These are phyloP conservation scores for Nannochloropsis oceanica DNA, from an alignment of 108 stramenopile species.

Conservation along the genomic window DNA sequence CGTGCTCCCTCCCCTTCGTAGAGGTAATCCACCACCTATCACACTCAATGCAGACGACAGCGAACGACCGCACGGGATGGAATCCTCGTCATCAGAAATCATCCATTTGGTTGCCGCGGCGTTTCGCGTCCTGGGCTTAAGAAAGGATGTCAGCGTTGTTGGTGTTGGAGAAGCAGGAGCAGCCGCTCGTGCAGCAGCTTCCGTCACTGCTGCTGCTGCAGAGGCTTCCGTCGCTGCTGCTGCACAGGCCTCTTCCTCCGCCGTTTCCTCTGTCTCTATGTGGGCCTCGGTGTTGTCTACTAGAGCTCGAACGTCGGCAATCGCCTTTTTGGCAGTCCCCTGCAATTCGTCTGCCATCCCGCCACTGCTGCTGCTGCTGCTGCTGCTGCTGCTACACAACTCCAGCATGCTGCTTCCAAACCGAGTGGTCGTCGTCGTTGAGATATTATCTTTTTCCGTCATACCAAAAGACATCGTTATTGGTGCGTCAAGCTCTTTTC, in stretches of 20 bases:
- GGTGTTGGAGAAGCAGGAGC: too few relatives aligned
- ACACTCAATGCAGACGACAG: neutral
- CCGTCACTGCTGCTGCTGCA: too few relatives aligned
- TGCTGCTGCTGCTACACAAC: too few relatives aligned
- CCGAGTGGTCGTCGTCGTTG: too few relatives aligned
- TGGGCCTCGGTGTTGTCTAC: neutral
- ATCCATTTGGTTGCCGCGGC: neutral
- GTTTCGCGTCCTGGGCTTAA: neutral
- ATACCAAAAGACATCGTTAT: neutral
- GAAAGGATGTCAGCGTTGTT: neutral
- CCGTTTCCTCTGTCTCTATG: neutral
- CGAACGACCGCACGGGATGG: neutral
- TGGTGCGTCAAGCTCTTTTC: neutral
- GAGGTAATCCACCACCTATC: neutral
- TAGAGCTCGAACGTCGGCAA: neutral
- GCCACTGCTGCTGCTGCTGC: too few relatives aligned
- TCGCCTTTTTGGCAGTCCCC: neutral
- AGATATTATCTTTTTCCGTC: neutral
- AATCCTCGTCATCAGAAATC: neutral
- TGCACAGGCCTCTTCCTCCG: neutral
- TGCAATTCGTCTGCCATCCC: too few relatives aligned
- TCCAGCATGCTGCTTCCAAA: too few relatives aligned
- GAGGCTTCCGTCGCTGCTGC: too few relatives aligned
- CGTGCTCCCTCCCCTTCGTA: neutral
- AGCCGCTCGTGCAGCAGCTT: too few relatives aligned